phyloP scores from a whole-genome alignment of 495 filamentous ascomycete species.

The Chaetomium fimeti region DNA sequence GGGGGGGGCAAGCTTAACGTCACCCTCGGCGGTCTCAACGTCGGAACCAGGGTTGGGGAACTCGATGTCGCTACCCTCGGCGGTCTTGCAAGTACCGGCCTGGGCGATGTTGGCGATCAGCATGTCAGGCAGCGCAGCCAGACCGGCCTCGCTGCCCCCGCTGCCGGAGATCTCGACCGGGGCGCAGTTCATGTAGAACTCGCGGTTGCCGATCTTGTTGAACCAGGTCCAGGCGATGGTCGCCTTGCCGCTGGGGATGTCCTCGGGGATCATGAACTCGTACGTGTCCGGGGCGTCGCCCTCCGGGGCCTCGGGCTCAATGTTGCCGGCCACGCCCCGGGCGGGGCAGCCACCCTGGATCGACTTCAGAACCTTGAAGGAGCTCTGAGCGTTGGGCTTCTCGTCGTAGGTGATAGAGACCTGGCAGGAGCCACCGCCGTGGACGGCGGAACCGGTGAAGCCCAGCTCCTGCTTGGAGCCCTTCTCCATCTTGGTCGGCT shows the following conservation, averaged over 20 bases:
- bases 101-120: slow-evolving; percentile 68
- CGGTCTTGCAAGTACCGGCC: slow-evolving; percentile 53
- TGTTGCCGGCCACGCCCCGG: slow-evolving; percentile 44
- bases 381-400: slow-evolving; percentile 53
- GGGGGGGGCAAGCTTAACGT: slow-evolving; percentile 15
- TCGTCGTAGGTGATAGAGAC: slow-evolving; percentile 75
- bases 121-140: slow-evolving; percentile 70
- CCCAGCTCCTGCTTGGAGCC: slow-evolving; percentile 54
- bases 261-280: slow-evolving; percentile 57
- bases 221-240: slow-evolving; percentile 86
- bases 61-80: slow-evolving; percentile 43
- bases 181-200: slow-evolving; percentile 96
- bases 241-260: slow-evolving; percentile 59
- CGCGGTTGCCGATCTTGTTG: slow-evolving; percentile 83
- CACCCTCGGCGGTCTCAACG: slow-evolving; percentile 47
- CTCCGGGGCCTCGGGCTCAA: slow-evolving; percentile 31
- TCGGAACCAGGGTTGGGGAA: slow-evolving; percentile 59
- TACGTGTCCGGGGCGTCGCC: slow-evolving; percentile 42
- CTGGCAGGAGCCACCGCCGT: slow-evolving; percentile 87
- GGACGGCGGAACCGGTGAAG: slow-evolving; percentile 64
- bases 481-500: slow-evolving; percentile 49
- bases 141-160: slow-evolving; percentile 49
- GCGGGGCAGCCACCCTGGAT: slow-evolving; percentile 79
- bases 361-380: slow-evolving; percentile 78
- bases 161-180: slow-evolving; percentile 62